Percentiles rank a stretch among this genome's conserved stretches.
Evolutionary conservation across 805 yeast genomes (phyloP).

Genomic region (Kluyveromyces dobzhanskii): DNA sequence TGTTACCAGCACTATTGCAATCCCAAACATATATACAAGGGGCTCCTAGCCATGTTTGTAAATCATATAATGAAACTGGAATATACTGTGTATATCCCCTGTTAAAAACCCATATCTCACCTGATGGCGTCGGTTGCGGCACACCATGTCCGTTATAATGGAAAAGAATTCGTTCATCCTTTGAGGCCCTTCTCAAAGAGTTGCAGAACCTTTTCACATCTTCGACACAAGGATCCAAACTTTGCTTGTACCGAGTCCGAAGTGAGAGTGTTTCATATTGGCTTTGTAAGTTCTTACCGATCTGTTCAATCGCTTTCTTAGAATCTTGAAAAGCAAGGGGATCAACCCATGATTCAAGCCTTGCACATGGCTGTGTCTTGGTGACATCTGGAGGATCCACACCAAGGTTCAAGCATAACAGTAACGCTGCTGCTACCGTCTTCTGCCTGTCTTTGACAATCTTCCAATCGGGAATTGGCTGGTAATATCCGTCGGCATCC

Average conservation of each 20-base stretch:
- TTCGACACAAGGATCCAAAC: conserved; percentile 90
- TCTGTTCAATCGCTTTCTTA: conserved; percentile 82
- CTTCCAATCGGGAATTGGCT: conserved; percentile 84
- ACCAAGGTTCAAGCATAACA: conserved; percentile 83
- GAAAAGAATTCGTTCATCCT: conserved; percentile 86
- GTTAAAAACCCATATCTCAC: conserved; percentile 98
- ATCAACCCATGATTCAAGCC: conserved; percentile 88
- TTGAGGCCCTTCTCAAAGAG: conserved; percentile 79
- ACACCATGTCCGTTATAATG: conserved; percentile 99
- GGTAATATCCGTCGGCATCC: conserved; percentile 42
- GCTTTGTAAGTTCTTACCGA: conserved; percentile 78
- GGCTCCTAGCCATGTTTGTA: conserved; percentile 96
- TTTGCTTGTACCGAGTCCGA: conserved; percentile 83
- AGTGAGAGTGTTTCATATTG: conserved; percentile 86
- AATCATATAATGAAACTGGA: conserved; percentile 89
- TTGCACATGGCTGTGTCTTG: conserved; percentile 89
- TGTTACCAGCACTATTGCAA: conserved; percentile 90
- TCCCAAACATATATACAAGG: conserved; percentile 94
- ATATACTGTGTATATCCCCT: conserved; percentile 96
- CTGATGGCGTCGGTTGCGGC: conserved; percentile 91
- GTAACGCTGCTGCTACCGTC: conserved; percentile 88
- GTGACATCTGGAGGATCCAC: conserved; percentile 96
- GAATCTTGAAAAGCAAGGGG: conserved; percentile 76
- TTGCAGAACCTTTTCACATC: conserved; percentile 89
- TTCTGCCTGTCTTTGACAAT: conserved; percentile 82